Conservation (phyloP, 225 moss, liverwort and hornwort species). For the Asterella californica region DNA sequence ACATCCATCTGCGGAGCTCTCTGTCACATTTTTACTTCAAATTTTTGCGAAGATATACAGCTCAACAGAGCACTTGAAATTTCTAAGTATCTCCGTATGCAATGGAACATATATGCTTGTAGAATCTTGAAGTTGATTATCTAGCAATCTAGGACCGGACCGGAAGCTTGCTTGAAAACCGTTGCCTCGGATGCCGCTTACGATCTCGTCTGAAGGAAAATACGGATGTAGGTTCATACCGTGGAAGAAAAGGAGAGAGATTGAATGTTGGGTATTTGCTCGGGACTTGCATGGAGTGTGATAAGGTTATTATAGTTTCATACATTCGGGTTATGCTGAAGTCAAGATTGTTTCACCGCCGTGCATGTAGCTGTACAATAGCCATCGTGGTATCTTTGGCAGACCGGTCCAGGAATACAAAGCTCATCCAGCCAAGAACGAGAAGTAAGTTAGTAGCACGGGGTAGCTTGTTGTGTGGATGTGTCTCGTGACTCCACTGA, state of each 20-base stretch:
- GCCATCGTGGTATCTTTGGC: neutral
- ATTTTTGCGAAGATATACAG: neutral
- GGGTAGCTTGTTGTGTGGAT: neutral
- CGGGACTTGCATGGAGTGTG: neutral
- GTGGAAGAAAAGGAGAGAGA: neutral
- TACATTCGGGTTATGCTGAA: neutral
- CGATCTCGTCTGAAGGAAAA: neutral
- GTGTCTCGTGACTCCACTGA: neutral
- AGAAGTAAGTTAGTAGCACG: neutral
- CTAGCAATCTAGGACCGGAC: neutral
- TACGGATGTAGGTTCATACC: neutral
- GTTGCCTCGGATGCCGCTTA: neutral
- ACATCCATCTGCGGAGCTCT: conserved; percentile 11
- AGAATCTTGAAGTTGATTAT: neutral
- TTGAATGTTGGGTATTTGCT: neutral
- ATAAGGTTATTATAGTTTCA: neutral
- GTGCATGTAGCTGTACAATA: neutral
- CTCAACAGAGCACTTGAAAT: conserved; percentile 4
- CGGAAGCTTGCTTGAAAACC: neutral
- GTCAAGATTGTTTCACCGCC: neutral
- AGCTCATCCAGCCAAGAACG: neutral
- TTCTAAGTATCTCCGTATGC: neutral
- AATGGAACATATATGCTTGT: neutral
- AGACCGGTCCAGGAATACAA: neutral
- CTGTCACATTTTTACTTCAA: conserved; percentile 3